phyloP scores from a whole-genome alignment of 371 early-diverging fungal genomes.

The Syncephalis fuscata region DNA sequence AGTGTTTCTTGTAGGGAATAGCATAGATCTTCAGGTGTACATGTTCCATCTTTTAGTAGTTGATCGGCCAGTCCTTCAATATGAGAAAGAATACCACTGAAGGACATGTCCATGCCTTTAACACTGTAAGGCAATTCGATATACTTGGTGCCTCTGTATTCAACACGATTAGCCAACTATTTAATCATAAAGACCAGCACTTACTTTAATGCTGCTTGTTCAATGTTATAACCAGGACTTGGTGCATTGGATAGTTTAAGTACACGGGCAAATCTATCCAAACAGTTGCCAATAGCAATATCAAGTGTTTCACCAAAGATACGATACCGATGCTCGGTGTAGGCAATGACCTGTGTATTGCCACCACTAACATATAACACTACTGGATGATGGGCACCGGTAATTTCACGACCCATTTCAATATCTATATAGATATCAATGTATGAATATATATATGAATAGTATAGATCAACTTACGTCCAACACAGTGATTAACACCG shows the following conservation, averaged over 20 bases:
- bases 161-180: not conserved
- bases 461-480: slow-evolving; percentile 34
- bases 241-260: slow-evolving; percentile 94
- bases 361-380: slow-evolving; percentile 99
- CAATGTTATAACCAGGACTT: slow-evolving; percentile 97
- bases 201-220: slow-evolving; percentile 82
- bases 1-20: slow-evolving; percentile 97
- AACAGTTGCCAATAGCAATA: slow-evolving; percentile 98
- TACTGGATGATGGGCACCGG: slow-evolving; percentile 91
- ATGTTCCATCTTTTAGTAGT: slow-evolving; percentile 32
- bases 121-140: slow-evolving; percentile 94
- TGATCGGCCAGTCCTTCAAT: slow-evolving; percentile 68
- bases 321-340: slow-evolving; percentile 74
- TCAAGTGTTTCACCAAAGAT: slow-evolving; percentile 99
- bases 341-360: slow-evolving; percentile 99
- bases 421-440: slow-evolving; percentile 47
- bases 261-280: slow-evolving; percentile 96
- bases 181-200: not conserved
- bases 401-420: slow-evolving; percentile 99
- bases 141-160: slow-evolving; percentile 58
- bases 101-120: slow-evolving; percentile 99
- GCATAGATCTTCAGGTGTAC: slow-evolving; percentile 83
- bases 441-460: not conserved
- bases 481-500: slow-evolving; percentile 99
- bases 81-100: slow-evolving; percentile 88